Percentiles rank a stretch among this genome's conserved stretches.
Conservation (phyloP, 2,329 filamentous ascomycete genomes). For the Xylariaceae sp. region DNA sequence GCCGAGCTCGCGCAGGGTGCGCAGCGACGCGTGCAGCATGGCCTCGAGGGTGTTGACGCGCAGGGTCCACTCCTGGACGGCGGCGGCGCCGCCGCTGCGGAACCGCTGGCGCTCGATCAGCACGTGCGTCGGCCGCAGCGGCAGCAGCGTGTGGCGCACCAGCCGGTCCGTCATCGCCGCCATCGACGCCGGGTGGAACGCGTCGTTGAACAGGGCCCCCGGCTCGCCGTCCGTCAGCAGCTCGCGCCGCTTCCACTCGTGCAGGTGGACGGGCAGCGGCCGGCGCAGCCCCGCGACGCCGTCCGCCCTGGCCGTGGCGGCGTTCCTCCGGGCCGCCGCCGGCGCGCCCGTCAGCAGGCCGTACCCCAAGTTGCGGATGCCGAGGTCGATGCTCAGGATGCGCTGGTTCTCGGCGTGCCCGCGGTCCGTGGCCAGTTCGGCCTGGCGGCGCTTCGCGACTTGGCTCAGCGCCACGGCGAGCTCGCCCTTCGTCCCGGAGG, state of each 20-base stretch:
- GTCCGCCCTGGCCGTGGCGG: background rate
- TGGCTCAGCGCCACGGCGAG: conserved; percentile 54
- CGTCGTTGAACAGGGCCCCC: conserved; percentile 18
- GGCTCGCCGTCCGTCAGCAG: conserved; percentile 18
- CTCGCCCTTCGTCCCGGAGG: conserved; percentile 60
- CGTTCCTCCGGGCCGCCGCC: conserved; percentile 21
- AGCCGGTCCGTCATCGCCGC: conserved; percentile 39
- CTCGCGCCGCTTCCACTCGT: conserved; percentile 41
- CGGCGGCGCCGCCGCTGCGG: conserved; percentile 64
- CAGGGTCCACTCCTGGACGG: conserved; percentile 80
- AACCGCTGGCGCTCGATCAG: conserved; percentile 67
- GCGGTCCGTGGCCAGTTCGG: conserved; percentile 13
- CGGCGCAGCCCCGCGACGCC: conserved; percentile 6
- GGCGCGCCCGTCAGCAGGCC: conserved; percentile 54
- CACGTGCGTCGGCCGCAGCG: conserved; percentile 65
- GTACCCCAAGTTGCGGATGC: conserved; percentile 78
- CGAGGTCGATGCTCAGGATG: conserved; percentile 82
- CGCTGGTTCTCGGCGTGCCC: conserved; percentile 30
- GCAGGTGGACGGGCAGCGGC: conserved; percentile 30
- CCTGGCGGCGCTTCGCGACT: conserved; percentile 25
- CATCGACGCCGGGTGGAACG: conserved; percentile 41
- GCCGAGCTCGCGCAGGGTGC: conserved; percentile 53
- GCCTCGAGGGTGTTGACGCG: conserved; percentile 80
- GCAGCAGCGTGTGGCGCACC: conserved; percentile 43
- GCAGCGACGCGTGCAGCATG: conserved; percentile 75